phyloP scores from a whole-genome alignment of 2,329 filamentous ascomycete genomes.

The Ceratocystis lukuohia region DNA sequence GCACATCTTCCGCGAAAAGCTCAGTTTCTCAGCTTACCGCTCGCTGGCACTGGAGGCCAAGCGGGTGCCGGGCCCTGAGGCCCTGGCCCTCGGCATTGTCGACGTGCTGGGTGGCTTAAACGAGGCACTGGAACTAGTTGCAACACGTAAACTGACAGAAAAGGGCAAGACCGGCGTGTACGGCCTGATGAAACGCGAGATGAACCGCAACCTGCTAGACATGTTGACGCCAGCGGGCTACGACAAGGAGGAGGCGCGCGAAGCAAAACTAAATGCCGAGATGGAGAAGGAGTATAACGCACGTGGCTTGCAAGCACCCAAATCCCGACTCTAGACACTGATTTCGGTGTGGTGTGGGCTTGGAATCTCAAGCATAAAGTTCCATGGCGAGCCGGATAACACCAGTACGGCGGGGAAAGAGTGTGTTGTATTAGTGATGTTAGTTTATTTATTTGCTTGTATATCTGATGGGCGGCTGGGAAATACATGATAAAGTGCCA shows the following conservation, averaged over 20 bases:
- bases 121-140: slow-evolving; percentile 47
- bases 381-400: neutral
- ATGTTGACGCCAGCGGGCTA: slow-evolving; percentile 41
- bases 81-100: slow-evolving; percentile 52
- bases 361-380: neutral
- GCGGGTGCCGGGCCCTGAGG: slow-evolving; percentile 49
- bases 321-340: slow-evolving; percentile 25
- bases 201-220: slow-evolving; percentile 54
- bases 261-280: slow-evolving; percentile 34
- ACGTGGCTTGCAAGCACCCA: slow-evolving; percentile 23
- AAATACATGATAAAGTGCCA: neutral
- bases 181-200: slow-evolving; percentile 58
- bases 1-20: slow-evolving; percentile 59
- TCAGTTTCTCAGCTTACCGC: slow-evolving; percentile 43
- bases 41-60: slow-evolving; percentile 59
- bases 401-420: neutral
- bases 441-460: neutral
- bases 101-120: slow-evolving; percentile 54
- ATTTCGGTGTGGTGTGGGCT: neutral
- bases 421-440: neutral
- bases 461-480: neutral
- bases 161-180: slow-evolving; percentile 57
- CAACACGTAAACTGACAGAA: slow-evolving; percentile 42
- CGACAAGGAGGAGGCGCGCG: slow-evolving; percentile 36
- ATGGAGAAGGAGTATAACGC: slow-evolving; percentile 30